Base-by-base conservation (phyloP, 768 basidiomycete species). In the Pisolithus orientalis region DNA sequence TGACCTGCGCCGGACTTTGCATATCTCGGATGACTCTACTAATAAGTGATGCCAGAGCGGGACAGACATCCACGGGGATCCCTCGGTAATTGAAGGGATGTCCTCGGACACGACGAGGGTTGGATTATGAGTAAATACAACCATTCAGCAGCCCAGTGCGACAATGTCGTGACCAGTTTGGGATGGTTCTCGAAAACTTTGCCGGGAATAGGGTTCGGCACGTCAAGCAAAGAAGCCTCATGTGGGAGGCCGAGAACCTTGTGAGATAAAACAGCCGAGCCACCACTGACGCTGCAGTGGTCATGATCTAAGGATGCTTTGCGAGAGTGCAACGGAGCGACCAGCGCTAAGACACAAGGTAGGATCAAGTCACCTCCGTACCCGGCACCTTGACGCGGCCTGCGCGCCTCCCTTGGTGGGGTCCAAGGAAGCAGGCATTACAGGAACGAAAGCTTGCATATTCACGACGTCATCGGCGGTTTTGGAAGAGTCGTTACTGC, bases 131-230 rank as follows among this genome's bases (percentile, higher is more conserved):
- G 54, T 24, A 37, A 52, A 39, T 64, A 40, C 32, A 68, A 52
- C 64, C 64, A 64, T 34, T 61, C 53, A 2, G 60, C 62, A 34
- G 60, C 54, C 66, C 66, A 66, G 27, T 55, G 29, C n/a, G 61
- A 52, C 50, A 65, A 48, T 25, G 57, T 55, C 17, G 49, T 39
- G 28, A 57, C 39, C 29, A 59, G 43, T 28, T 14, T 9, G 5
- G 13, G 43, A 9, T 59, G 51, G 42, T 54, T 44, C 27, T 45
- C 44, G 27, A 45, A 14, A 29, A 29, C 27, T 10, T 14, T 14
- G 25, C 29, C 25, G 28, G 27, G 7, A 45, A 16, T 27, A 17
- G 8, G 16, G 44, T 13, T 29, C 5, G 28, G n/a, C 3, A 43
- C 21, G 17, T 17, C 17, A 24, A 1, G n/a, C 25, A 21, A 43